phyloP scores from a whole-genome alignment of 108 stramenopile genomes.

The Parmales sp. region DNA sequence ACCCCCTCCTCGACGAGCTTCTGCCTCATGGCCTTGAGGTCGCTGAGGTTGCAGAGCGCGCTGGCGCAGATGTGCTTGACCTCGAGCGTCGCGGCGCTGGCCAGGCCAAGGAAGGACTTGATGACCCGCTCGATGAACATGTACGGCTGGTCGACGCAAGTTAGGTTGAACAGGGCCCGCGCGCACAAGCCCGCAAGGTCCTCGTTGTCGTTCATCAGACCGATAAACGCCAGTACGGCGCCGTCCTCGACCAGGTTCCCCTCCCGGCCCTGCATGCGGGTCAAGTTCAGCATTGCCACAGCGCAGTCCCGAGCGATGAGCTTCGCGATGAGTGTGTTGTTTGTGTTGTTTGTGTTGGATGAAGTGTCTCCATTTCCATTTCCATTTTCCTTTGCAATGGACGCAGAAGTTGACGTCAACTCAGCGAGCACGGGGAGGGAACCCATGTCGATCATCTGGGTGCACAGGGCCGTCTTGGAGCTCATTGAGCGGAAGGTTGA shows the following conservation, averaged over 20 bases:
- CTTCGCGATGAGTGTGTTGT: too few species aligned
- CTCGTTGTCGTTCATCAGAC: conserved; percentile 21
- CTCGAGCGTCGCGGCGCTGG: conserved; percentile 7
- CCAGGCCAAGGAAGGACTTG: conserved; percentile 17
- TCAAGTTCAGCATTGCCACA: conserved; percentile 35
- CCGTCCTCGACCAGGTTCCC: conserved; percentile 37
- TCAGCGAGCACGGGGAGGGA: conserved; percentile 22
- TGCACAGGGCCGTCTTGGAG: background rate
- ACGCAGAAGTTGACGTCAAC: conserved; percentile 13
- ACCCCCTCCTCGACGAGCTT: conserved; percentile 41
- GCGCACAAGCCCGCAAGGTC: conserved; percentile 23
- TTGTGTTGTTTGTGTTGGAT: too few species aligned
- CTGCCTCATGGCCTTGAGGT: conserved; percentile 25
- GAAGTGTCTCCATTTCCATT: too few species aligned
- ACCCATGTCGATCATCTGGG: conserved; percentile 7
- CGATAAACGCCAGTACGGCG: conserved; percentile 28
- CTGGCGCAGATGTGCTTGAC: conserved; percentile 41
- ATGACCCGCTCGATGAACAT: conserved; percentile 33
- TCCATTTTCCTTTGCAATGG: too few species aligned
- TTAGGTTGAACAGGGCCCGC: conserved; percentile 40
- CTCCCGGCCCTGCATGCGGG: conserved; percentile 24
- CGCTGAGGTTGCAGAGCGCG: conserved; percentile 38
- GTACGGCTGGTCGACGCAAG: conserved; percentile 38
- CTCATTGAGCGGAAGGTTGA: conserved; percentile 30
- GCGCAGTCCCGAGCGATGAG: conserved; percentile 28